Percentiles rank a stretch among this genome's conserved stretches.
Evolutionary conservation across 2,329 filamentous ascomycete genomes (phyloP).

Genomic region (Alternaria viburni): DNA sequence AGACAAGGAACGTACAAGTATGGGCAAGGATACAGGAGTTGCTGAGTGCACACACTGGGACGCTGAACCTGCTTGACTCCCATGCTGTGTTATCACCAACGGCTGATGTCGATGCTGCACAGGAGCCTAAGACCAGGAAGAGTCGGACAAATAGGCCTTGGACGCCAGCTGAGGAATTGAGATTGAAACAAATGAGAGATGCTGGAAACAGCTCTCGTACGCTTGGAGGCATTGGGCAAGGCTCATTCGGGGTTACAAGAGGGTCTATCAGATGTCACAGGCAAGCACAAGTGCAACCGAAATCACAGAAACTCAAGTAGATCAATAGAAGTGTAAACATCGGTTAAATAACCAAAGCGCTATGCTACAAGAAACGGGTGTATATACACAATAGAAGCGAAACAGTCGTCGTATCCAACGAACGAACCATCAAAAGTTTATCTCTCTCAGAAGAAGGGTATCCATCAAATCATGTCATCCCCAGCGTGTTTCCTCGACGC

Average conservation of each 20-base stretch:
- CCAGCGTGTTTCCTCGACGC: background rate
- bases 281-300: background rate
- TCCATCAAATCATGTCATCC: background rate
- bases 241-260: background rate
- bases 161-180: slow-evolving; percentile 92
- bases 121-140: slow-evolving; percentile 72
- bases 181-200: slow-evolving; percentile 93
- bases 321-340: background rate
- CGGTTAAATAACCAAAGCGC: slow-evolving; percentile 2
- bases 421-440: slow-evolving; percentile 7
- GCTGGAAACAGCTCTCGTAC: slow-evolving; percentile 74
- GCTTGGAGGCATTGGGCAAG: background rate
- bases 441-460: slow-evolving; percentile 1
- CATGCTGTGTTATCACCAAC: slow-evolving; percentile 29
- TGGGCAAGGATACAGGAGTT: too few species aligned
- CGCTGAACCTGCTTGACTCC: background rate
- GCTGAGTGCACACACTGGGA: background rate
- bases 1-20: too few species aligned
- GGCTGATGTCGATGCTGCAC: slow-evolving; percentile 31
- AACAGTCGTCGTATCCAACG: slow-evolving; percentile 17
- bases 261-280: too few species aligned
- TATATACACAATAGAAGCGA: slow-evolving; percentile 27
- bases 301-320: background rate
- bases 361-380: slow-evolving; percentile 20
- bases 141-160: slow-evolving; percentile 98